Conservation (phyloP, 805 yeast genomes). For the Blastobotrys parvus region DNA sequence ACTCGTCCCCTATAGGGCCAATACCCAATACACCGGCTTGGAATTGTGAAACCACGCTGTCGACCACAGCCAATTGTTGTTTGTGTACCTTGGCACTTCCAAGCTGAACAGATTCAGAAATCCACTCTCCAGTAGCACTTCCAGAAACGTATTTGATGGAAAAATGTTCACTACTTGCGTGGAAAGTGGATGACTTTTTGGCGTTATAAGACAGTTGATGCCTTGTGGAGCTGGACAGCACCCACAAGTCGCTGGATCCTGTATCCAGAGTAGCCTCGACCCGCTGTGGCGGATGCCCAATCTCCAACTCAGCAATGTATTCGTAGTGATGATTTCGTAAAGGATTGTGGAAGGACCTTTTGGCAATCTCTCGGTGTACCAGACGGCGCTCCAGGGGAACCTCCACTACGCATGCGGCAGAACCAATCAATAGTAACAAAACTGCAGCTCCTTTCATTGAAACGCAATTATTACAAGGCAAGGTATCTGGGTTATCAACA, state of each 20-base stretch:
- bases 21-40: conserved; percentile 20
- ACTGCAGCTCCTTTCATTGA: too few relatives aligned
- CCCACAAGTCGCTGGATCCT: conserved; percentile 64
- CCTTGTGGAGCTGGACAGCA: conserved; percentile 20
- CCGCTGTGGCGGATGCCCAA: conserved; percentile 54
- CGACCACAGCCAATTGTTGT: conserved; percentile 13
- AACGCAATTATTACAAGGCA: too few relatives aligned
- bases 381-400: too few relatives aligned
- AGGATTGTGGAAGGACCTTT: not conserved
- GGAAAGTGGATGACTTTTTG: conserved; percentile 16
- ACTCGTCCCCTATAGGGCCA: conserved; percentile 22
- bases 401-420: too few relatives aligned
- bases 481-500: too few relatives aligned
- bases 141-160: conserved; percentile 30
- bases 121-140: conserved; percentile 42
- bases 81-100: conserved; percentile 37
- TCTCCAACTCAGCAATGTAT: conserved; percentile 11
- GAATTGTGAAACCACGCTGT: not conserved
- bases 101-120: conserved; percentile 47
- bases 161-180: conserved; percentile 16
- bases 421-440: too few relatives aligned
- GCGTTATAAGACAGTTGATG: conserved; percentile 5
- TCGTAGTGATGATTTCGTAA: conserved; percentile 1
- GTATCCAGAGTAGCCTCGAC: conserved; percentile 53
- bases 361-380: too few relatives aligned